Conservation (phyloP, 2,329 filamentous ascomycete species). For the Fusarium sp. region DNA sequence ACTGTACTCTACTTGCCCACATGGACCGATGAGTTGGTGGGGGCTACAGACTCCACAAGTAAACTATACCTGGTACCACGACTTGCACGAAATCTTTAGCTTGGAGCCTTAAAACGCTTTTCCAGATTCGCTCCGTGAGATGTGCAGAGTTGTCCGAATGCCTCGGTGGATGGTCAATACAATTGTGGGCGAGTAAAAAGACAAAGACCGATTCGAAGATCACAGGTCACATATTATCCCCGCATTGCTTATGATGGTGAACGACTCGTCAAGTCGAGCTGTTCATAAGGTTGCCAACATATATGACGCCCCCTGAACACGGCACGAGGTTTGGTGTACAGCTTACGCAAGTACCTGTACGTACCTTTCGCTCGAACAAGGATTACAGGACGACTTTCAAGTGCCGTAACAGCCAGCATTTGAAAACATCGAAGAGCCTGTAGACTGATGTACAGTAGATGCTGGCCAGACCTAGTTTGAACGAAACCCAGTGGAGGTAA, state of each 20-base stretch:
- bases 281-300: neutral
- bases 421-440: conserved; percentile 5
- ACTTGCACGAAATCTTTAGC: neutral
- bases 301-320: neutral
- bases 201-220: neutral
- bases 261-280: neutral
- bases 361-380: neutral
- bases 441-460: neutral
- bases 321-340: neutral
- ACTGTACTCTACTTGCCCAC: conserved; percentile 37
- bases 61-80: conserved; percentile 18
- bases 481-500: neutral
- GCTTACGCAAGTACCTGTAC: neutral
- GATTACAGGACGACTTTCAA: neutral
- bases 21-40: conserved; percentile 33
- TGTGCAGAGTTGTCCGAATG: neutral
- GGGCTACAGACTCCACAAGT: conserved; percentile 34
- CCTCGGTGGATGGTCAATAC: neutral
- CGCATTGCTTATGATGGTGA: neutral
- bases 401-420: conserved; percentile 1
- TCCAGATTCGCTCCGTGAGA: neutral
- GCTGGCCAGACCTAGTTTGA: neutral
- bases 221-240: neutral
- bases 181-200: neutral
- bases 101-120: neutral